These are phyloP conservation scores for Lasiodiplodia theobromae DNA, from an alignment of 2,329 filamentous ascomycete species.

Conservation along the genomic window DNA sequence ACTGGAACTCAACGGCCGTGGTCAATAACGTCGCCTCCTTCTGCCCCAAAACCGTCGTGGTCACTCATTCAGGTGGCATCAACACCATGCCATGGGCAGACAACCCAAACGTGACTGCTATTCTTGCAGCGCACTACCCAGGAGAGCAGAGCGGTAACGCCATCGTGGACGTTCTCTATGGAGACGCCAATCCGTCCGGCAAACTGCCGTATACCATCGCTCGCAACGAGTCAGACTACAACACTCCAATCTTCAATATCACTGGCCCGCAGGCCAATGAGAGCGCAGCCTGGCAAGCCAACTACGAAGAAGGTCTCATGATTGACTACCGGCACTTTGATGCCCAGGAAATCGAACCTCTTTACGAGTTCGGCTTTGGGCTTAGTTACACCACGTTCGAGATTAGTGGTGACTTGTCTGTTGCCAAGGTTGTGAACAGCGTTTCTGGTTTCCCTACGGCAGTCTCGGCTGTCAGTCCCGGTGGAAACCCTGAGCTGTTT, in stretches of 20 bases:
- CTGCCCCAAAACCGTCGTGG: constrained; percentile 60
- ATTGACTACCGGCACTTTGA: constrained; percentile 93
- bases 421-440: not conserved
- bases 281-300: constrained; percentile 1
- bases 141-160: constrained; percentile 76
- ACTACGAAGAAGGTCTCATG: constrained; percentile 82
- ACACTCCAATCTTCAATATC: constrained; percentile 34
- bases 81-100: constrained; percentile 51
- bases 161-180: constrained; percentile 79
- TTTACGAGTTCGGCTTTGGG: constrained; percentile 87
- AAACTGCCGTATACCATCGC: constrained; percentile 88
- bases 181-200: constrained; percentile 77
- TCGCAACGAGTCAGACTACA: constrained; percentile 66
- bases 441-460: not conserved
- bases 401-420: constrained; percentile 56
- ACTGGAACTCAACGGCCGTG: constrained; percentile 46
- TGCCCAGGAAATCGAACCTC: constrained; percentile 73
- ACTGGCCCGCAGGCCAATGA: constrained; percentile 28
- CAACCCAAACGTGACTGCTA: constrained; percentile 46
- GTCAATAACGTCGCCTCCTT: constrained; percentile 47
- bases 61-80: constrained; percentile 54
- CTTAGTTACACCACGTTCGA: constrained; percentile 80
- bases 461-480: constrained; percentile 41
- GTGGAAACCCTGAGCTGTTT: constrained; percentile 64
- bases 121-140: constrained; percentile 39